Conservation (phyloP, 805 yeast species). For the Metschnikowia gelsemii region DNA sequence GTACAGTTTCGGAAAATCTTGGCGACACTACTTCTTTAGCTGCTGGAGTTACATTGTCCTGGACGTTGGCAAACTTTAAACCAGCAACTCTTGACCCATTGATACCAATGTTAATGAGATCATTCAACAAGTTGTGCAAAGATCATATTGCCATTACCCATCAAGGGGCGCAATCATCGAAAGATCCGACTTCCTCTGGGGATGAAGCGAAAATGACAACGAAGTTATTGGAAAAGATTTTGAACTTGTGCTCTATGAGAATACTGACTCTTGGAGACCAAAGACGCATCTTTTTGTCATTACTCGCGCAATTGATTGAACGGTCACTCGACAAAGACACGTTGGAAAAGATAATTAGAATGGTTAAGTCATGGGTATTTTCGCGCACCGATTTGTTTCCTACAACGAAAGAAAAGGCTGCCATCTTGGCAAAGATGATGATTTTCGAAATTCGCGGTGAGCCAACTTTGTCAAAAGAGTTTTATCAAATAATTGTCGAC, state of each 20-base stretch:
- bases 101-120: slow-evolving; percentile 75
- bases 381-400: slow-evolving; percentile 83
- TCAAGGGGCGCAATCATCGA: slow-evolving; percentile 37
- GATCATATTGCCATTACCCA: slow-evolving; percentile 75
- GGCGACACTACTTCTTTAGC: slow-evolving; percentile 73
- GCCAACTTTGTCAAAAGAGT: slow-evolving; percentile 68
- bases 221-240: slow-evolving; percentile 67
- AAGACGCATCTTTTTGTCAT: slow-evolving; percentile 79
- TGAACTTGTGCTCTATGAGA: slow-evolving; percentile 75
- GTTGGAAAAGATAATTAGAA: slow-evolving; percentile 67
- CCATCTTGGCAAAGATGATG: slow-evolving; percentile 88
- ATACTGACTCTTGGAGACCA: slow-evolving; percentile 91
- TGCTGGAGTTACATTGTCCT: slow-evolving; percentile 80
- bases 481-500: slow-evolving; percentile 82
- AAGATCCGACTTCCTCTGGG: slow-evolving; percentile 44
- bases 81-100: slow-evolving; percentile 75
- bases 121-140: slow-evolving; percentile 83
- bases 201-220: slow-evolving; percentile 81
- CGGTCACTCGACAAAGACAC: slow-evolving; percentile 77
- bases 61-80: slow-evolving; percentile 74
- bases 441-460: slow-evolving; percentile 89
- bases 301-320: slow-evolving; percentile 87
- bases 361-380: slow-evolving; percentile 89
- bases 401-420: slow-evolving; percentile 93
- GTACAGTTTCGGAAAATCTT: slow-evolving; percentile 78